Evolutionary conservation across 208 protist genomes (phyloP), one percentile per base, ranked within the genome.

Genomic region (Leishmania tarentolae): DNA sequence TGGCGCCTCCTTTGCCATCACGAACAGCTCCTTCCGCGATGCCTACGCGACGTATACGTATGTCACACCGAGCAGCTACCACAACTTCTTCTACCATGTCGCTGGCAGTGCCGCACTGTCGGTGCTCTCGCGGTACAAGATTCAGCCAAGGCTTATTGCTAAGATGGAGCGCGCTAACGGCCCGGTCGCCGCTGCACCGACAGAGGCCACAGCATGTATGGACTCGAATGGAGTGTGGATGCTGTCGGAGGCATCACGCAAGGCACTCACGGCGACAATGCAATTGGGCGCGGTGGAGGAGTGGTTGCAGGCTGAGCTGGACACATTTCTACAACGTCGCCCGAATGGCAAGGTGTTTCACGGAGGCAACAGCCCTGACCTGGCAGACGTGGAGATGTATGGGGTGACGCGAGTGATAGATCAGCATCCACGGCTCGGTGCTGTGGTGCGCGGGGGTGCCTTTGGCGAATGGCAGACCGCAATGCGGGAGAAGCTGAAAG

Each of bases 361-460:
- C 85, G 93, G 93, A 31, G 93, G 93, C 37, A 78, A 71, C 13
- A 76, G 80, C 66, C 93, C 93, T 3, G 93, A 96, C 72, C 73
- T 96, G 63, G 91, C 90, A 8, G 93, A 96, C 71, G 68, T 96
- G 17, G 91, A 96, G 86, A 93, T 96, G 89, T 96, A 91, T 78
- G 93, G 87, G 24, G 90, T 95, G 53, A 93, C 89, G 31, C 93
- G 91, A 17, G 85, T 94, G 24, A 75, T 95, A 15, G 76, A 82
- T 63, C 78, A 72, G 61, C 93, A 96, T 75, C 91, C 91, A 19
- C 79, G 75, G 4, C 80, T 96, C 24, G 79, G 85, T 46, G 7
- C 74, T 61, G 50, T 94, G 15, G 81, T 89, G 28, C 83, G 85
- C 46, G 75, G 89, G 44, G 86, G 87, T 50, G 76, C 71, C 19